Base-by-base conservation (phyloP, 345 rosid genomes). In the Eutrema yunnanense region DNA sequence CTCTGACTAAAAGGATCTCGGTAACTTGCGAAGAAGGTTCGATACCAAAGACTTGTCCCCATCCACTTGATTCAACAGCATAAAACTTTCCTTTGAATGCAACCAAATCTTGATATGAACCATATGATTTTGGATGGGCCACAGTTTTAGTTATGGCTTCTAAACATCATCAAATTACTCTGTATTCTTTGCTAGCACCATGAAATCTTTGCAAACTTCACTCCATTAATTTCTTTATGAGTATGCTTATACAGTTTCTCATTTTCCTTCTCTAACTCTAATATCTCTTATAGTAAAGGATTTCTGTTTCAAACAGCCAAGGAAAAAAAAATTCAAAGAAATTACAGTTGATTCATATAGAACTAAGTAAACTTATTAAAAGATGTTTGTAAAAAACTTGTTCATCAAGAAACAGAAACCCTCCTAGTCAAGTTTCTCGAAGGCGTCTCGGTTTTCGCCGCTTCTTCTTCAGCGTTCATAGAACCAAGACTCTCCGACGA, bases 401-500 rank as follows among this genome's bases (percentile, higher is more conserved):
- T 57, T 57, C 74, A 63, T 81, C 81, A 86, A 50, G 97, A 92
- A 55, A 89, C 96, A 26, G 92, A 89, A 48, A 81, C 72, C 79
- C 92, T 88, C 80, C 89, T 79, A 30, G 65, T 46, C 50, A 65
- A 76, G 60, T 85, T 86, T 76, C 88, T 83, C 5, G 92, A 87
- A 62, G 92, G 90, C 22, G 92, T 89, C 2, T 76, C 83, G 30
- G 87, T 87, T 57, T 75, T 69, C 3, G 72, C 79, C 38, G 81
- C 84, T 57, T 87, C 97, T 0, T 84, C 77, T 5, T 22, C 26
- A 22, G 26, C 26, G 26, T 19, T 80, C 40, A 83, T 78, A 33
- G 93, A 89, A 43, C 87, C 92, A 22, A 84, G 82, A 62, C 90
- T 82, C 36, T 84, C 97, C 0, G 96, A 86, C 4, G 97, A 92